Conservation (phyloP, 345 rosid species). For the Salix exigua region DNA sequence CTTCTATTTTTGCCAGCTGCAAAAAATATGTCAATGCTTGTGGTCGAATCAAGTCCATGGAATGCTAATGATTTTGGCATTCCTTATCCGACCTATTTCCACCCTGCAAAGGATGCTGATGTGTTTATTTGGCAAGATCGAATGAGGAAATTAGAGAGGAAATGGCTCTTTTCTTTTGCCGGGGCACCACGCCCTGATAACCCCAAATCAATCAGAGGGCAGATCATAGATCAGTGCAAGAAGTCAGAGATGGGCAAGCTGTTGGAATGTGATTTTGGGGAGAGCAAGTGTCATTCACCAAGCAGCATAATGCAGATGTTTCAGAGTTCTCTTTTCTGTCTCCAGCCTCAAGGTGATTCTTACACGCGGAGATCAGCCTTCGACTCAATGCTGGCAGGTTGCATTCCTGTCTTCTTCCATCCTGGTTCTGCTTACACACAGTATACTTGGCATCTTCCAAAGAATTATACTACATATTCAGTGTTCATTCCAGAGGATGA, state of each 20-base stretch:
- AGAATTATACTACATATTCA: constrained; percentile 72
- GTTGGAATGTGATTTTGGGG: constrained; percentile 83
- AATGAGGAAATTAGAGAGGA: constrained; percentile 77
- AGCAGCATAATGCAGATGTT: constrained; percentile 88
- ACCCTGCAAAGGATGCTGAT: constrained; percentile 76
- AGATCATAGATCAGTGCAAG: constrained; percentile 72
- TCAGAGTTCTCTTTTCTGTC: constrained; percentile 74
- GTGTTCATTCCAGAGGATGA: constrained; percentile 84
- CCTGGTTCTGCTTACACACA: constrained; percentile 91
- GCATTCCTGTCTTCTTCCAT: constrained; percentile 89
- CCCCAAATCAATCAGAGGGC: constrained; percentile 73
- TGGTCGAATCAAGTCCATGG: constrained; percentile 95
- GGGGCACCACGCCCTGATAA: constrained; percentile 86
- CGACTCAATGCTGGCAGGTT: constrained; percentile 81
- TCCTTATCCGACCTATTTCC: constrained; percentile 85
- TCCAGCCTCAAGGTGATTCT: constrained; percentile 93
- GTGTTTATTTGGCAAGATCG: constrained; percentile 76
- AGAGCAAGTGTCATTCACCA: constrained; percentile 90
- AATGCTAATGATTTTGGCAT: constrained; percentile 85
- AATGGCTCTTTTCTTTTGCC: constrained; percentile 91
- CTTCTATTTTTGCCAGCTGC: constrained; percentile 82
- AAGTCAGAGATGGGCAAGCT: constrained; percentile 53
- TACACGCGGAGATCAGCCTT: constrained; percentile 87
- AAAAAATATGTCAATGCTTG: constrained; percentile 88
- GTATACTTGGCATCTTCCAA: constrained; percentile 89